Evolutionary conservation across 176 grass and related monocot genomes (phyloP), one percentile per base, ranked within the genome.

Genomic region (Hsuehochloa calcarea): DNA sequence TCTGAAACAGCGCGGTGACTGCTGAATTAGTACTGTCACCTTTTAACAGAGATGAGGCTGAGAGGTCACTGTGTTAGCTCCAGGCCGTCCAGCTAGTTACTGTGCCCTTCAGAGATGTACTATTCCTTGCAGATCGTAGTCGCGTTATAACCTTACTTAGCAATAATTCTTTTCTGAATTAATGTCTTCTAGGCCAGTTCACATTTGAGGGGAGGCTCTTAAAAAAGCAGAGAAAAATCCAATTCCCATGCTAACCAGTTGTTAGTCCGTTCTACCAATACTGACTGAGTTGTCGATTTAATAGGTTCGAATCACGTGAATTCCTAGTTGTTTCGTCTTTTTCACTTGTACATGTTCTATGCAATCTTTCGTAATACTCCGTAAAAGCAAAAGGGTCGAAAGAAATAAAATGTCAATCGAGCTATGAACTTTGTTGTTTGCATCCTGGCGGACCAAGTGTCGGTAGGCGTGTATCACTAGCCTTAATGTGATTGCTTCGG

Each of bases 1-100:
- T 70, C 75, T 85, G 84, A 50, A 60, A 79, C 74, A 59, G 46
- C 26, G 74, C 65, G 13, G 50, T 86, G 67, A 79, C 67, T 72
- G 26, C 76, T 86, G n/a, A 27, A 64, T 80, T 80, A 65, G 27
- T 35, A 15, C 84, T 73, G 84, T 35, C 79, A 41, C 56, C 63
- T 39, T 52, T 40, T 13, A 47, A 40, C 12, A 20, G 29, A 52
- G 64, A 15, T 2, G 23, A 16, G 25, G 44, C 70, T 29, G 70
- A 68, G 79, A 56, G 70, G 69, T 79, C 85, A 52, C 77, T 43
- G 84, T 86, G 68, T 20, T 73, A 73, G 29, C 14, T 51, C 15
- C 76, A 72, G 76, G 22, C 55, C 43, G 16, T 17, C 44, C 41
- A 80, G 22, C 76, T 71, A 72, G 20, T 63, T 34, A n/a, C 52